A percentile compares a stretch with the other conserved stretches of the same genome.
Evolutionary conservation across 176 grass and related monocot species (phyloP).

Genomic region (Carex pumila): DNA sequence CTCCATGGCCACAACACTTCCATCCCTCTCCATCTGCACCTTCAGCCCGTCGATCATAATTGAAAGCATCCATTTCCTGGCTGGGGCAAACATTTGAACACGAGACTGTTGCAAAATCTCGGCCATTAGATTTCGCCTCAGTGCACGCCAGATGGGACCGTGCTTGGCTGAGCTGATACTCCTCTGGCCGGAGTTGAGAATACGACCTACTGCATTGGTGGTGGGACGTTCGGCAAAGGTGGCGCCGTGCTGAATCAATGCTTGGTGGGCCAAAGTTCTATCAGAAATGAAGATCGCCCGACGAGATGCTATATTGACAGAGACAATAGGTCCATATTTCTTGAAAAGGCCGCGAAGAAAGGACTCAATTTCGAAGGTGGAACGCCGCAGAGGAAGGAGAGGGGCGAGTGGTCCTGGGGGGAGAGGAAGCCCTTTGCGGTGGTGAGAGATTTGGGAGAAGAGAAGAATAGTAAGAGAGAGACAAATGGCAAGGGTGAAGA

Average conservation of each 20-base stretch:
- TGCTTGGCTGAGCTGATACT: constrained; percentile 44
- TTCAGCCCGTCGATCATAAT: constrained; percentile 23
- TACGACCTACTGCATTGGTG: neutral
- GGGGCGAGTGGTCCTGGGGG: constrained; percentile 25
- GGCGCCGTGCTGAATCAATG: constrained; percentile 48
- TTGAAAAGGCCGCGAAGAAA: constrained; percentile 23
- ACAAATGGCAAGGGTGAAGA: constrained; percentile 28
- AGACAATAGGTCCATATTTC: constrained; percentile 39
- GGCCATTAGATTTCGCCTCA: constrained; percentile 30
- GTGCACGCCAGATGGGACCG: constrained; percentile 40
- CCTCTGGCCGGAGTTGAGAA: constrained; percentile 32
- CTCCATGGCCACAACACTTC: constrained; percentile 34
- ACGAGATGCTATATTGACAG: constrained; percentile 9
- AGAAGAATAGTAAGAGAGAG: constrained; percentile 29
- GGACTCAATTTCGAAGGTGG: constrained; percentile 27
- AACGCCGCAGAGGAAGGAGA: constrained; percentile 26
- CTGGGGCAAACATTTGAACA: constrained; percentile 31
- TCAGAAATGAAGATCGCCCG: constrained; percentile 40
- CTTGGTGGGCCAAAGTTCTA: constrained; percentile 26
- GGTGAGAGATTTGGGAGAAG: neutral
- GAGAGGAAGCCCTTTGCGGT: neutral
- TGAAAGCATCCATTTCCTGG: constrained; percentile 34
- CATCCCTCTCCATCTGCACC: neutral
- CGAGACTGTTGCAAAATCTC: constrained; percentile 46
- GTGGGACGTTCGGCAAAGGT: constrained; percentile 35